These are phyloP conservation scores for Cercis canadensis DNA, from an alignment of 306 rosid genomes.

Conservation along the genomic window DNA sequence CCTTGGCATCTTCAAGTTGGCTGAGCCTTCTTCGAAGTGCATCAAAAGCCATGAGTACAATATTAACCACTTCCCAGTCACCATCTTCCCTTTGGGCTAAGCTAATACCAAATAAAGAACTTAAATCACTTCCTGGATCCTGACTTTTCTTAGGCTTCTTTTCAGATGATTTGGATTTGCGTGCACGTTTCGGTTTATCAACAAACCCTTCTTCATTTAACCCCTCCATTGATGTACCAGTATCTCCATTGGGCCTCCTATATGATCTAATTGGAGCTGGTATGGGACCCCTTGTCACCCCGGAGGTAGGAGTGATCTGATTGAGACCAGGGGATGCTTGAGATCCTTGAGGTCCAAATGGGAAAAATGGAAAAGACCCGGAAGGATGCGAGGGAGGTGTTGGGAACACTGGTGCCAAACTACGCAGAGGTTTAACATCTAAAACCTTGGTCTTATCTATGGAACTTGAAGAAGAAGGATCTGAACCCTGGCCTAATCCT, in stretches of 20 bases:
- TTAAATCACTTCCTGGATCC: slow-evolving; percentile 4
- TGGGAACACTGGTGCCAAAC: slow-evolving; percentile 62
- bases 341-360: slow-evolving; percentile 45
- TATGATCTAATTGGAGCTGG: slow-evolving; percentile 58
- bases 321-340: slow-evolving; percentile 32
- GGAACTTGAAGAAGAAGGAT: slow-evolving; percentile 51
- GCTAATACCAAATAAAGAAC: slow-evolving; percentile 33
- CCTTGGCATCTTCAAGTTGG: slow-evolving; percentile 66
- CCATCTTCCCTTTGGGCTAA: slow-evolving; percentile 46
- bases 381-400: slow-evolving; percentile 47
- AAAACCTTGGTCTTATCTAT: slow-evolving; percentile 61
- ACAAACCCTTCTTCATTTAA: slow-evolving; percentile 27
- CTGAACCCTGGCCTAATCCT: slow-evolving; percentile 47
- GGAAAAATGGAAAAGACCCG: slow-evolving; percentile 60
- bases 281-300: slow-evolving; percentile 21
- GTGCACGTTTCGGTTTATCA: slow-evolving; percentile 14
- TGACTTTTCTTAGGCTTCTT: slow-evolving; percentile 43
- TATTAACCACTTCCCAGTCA: slow-evolving; percentile 42
- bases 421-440: slow-evolving; percentile 68
- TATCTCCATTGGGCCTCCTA: slow-evolving; percentile 41
- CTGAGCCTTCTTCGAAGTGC: slow-evolving; percentile 64
- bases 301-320: slow-evolving; percentile 20
- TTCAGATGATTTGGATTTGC: slow-evolving; percentile 29
- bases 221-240: no score
- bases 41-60: slow-evolving; percentile 56